Base-by-base conservation (phyloP, 2,329 filamentous ascomycete genomes). In the Penicillium sp. region DNA sequence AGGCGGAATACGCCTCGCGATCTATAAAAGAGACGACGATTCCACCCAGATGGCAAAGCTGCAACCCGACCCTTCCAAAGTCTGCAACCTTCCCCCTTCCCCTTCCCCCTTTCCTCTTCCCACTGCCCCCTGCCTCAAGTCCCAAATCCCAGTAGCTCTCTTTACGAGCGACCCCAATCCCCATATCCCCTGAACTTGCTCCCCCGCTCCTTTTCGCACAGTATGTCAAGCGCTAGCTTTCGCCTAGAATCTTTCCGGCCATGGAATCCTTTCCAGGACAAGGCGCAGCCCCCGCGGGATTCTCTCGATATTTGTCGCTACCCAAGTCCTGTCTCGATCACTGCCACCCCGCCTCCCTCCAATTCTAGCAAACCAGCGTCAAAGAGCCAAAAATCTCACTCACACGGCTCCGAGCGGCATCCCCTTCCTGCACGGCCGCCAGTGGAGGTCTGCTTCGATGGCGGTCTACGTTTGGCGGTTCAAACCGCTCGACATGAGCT, bases 161-260 rank as follows among this genome's bases (percentile, higher is more conserved):
- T 38, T 24, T 38, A 38, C 13, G 13, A 38, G 36, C 13, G 18
- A 4, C 9, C 36, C 5, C 3, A 13, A 38, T 38, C 9, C 12
- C 36, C 6, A 38, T 24, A 24, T 38, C 36, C 36, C 36, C 12
- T 13, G 9, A 24, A 13, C 36, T 38, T 38, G 2, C 2, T 38
- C 12, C 12, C 12, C 3, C 36, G 34, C 36, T 38, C n/a, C 13
- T 25, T 38, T 38, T 38, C 36, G 13, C 12, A 24, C 29, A 2
- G 3, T 11, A 54, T 54, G 41, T 38, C 41, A 44, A 48, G 38
- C 39, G 39, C 13, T 9, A 52, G 28, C 9, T 55, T 47, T 46
- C 50, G 48, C 39, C 33, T 55, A 25, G 50, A 51, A 45, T 53
- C 49, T 35, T 55, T 55, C 42, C 46, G 46, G 36, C 45, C 44